phyloP scores from a whole-genome alignment of 75 land plant genomes.

The Cunninghamia lanceolata region DNA sequence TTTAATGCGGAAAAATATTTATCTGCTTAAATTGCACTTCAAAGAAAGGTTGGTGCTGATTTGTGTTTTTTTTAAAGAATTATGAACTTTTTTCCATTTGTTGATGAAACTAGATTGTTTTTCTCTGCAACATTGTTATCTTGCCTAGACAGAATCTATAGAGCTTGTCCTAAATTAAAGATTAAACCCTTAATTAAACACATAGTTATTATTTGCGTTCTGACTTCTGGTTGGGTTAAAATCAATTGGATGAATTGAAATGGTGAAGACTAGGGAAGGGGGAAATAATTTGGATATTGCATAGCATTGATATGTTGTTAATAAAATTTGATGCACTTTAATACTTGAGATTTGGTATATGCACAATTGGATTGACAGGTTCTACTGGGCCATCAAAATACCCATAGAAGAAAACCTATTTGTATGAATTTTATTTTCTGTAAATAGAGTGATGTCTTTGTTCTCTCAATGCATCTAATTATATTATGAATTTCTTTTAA shows the following conservation, averaged over 20 bases:
- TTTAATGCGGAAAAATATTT: background rate
- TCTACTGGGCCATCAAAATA: background rate
- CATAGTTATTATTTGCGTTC: background rate
- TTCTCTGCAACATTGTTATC: background rate
- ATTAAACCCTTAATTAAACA: background rate
- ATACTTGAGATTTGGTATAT: background rate
- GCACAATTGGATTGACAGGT: background rate
- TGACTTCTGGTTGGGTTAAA: too few relatives aligned
- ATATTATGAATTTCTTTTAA: background rate
- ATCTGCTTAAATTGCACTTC: background rate
- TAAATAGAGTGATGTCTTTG: background rate
- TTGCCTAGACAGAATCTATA: background rate
- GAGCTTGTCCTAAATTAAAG: background rate
- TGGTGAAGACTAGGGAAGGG: background rate
- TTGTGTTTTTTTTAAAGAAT: background rate
- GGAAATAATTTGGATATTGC: background rate
- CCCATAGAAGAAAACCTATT: background rate
- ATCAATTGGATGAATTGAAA: too few relatives aligned
- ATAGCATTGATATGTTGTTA: background rate
- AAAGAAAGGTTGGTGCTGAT: background rate
- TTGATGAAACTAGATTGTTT: background rate
- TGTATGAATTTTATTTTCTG: background rate
- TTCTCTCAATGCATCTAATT: background rate
- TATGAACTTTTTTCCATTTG: background rate
- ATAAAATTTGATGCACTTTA: too few relatives aligned